These are phyloP conservation scores for Elaeis guineensis DNA, from an alignment of 176 grass and related monocot species.

Conservation along the genomic window DNA sequence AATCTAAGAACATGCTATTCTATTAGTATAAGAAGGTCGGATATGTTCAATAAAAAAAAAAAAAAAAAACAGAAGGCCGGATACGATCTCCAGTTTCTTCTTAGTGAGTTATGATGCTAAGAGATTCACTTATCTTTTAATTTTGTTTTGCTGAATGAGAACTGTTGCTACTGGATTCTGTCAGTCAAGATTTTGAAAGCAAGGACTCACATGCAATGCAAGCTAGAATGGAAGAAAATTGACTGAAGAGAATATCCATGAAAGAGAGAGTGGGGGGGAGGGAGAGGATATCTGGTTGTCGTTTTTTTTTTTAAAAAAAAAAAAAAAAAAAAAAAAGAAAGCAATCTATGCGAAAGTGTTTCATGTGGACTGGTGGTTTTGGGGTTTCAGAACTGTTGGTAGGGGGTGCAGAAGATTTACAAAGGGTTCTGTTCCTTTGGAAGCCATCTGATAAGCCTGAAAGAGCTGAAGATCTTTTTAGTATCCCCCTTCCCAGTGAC, in stretches of 20 bases:
- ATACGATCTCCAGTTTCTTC: too few species aligned
- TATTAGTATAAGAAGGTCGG: too few species aligned
- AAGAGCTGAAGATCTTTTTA: conserved; percentile 12
- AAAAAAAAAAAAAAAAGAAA: too few species aligned
- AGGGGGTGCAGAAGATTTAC: neutral
- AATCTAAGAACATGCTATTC: too few species aligned
- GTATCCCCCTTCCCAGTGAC: conserved; percentile 7
- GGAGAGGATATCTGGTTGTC: too few species aligned
- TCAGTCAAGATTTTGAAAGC: conserved; percentile 1
- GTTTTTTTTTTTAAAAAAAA: too few species aligned
- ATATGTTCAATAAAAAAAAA: too few species aligned
- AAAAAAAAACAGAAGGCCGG: too few species aligned
- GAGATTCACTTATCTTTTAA: neutral
- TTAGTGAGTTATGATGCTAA: neutral
- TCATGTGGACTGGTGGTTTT: conserved; percentile 9
- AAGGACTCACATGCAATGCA: conserved; percentile 4
- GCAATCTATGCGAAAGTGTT: too few species aligned
- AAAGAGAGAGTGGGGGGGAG: neutral
- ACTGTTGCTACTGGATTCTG: conserved; percentile 5
- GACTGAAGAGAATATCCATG: neutral
- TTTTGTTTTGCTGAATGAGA: neutral
- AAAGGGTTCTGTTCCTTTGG: conserved; percentile 25
- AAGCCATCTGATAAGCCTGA: conserved; percentile 16
- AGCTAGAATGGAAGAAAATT: neutral
- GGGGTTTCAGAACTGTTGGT: conserved; percentile 20